These are phyloP conservation scores for Lenzites betulinus DNA, from an alignment of 768 basidiomycete species.

Conservation along the genomic window DNA sequence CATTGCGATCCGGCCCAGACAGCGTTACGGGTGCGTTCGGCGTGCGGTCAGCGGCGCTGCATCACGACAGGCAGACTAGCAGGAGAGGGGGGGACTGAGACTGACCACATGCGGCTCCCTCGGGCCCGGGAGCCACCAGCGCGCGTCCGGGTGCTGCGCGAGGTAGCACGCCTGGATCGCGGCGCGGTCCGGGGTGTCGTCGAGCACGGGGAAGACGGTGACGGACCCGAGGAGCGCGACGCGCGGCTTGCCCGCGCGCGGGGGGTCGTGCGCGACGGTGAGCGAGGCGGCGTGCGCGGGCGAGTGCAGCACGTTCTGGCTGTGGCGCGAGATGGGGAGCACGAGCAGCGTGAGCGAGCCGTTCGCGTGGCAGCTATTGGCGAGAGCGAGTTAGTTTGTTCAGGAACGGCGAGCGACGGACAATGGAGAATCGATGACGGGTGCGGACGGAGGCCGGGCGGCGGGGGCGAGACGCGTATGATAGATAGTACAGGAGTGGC, in stretches of 20 bases:
- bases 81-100: background rate
- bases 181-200: constrained; percentile 34
- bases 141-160: constrained; percentile 51
- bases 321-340: constrained; percentile 56
- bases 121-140: constrained; percentile 51
- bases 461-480: no score
- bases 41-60: constrained; percentile 13
- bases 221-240: constrained; percentile 53
- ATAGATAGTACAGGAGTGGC: background rate
- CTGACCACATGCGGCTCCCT: constrained; percentile 47
- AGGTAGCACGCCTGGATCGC: constrained; percentile 46
- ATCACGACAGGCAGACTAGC: constrained; percentile 1
- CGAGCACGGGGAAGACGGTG: constrained; percentile 42
- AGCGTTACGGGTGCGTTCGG: no score
- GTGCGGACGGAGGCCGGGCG: no score
- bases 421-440: no score
- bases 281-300: constrained; percentile 46
- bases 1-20: background rate
- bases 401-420: no score
- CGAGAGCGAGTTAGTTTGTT: no score
- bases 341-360: constrained; percentile 56
- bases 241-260: constrained; percentile 47
- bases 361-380: constrained; percentile 47
- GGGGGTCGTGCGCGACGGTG: constrained; percentile 41
- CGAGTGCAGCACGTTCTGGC: constrained; percentile 48